Percentiles rank a stretch among this genome's conserved stretches.
These are phyloP conservation scores for Glomus cerebriforme DNA, from an alignment of 192 early-diverging fungal genomes.

Conservation along the genomic window DNA sequence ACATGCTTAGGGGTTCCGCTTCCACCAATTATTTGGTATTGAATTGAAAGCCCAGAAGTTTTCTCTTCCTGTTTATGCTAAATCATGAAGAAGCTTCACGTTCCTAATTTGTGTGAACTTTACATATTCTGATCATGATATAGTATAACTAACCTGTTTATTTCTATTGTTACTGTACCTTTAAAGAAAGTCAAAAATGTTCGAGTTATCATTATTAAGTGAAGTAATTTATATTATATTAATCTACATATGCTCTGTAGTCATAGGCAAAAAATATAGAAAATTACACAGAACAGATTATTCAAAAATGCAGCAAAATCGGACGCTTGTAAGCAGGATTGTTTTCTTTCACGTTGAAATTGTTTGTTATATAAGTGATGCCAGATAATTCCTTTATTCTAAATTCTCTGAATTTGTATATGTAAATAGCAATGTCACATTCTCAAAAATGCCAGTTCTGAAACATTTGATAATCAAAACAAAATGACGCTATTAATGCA, in stretches of 20 bases:
- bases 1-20: constrained; percentile 30
- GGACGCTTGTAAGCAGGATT: constrained; percentile 28
- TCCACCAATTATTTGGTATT: constrained; percentile 29
- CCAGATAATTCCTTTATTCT: constrained; percentile 30
- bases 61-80: constrained; percentile 26
- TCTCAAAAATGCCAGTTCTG: constrained; percentile 30
- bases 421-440: background rate
- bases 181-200: no score
- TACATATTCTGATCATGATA: constrained; percentile 32
- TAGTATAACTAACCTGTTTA: constrained; percentile 27
- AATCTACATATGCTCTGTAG: no score
- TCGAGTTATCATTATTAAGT: no score
- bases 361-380: constrained; percentile 28
- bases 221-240: no score
- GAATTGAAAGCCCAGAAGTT: constrained; percentile 30
- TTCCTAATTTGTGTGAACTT: constrained; percentile 31
- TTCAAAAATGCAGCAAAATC: constrained; percentile 29
- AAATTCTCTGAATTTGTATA: constrained; percentile 28
- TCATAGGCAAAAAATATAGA: constrained; percentile 30
- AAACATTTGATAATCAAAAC: constrained; percentile 27
- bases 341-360: constrained; percentile 25
- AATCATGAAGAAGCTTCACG: constrained; percentile 32
- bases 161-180: no score
- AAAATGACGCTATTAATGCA: constrained; percentile 28
- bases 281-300: constrained; percentile 30